Evolutionary conservation across 129 eudicot species (phyloP).

Genomic region (Tanacetum coccineum): DNA sequence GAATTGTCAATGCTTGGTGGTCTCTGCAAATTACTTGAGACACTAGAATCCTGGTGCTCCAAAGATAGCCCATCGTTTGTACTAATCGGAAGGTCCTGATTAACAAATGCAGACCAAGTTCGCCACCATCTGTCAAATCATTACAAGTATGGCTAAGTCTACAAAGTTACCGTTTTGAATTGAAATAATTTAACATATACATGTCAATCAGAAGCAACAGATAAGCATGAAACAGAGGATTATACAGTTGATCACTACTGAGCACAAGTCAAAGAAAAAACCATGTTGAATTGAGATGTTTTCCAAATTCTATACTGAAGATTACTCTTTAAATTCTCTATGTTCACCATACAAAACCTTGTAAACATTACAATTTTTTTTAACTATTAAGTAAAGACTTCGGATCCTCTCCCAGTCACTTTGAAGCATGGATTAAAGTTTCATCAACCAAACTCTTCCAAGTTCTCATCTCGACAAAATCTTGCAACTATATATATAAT

Average conservation of each 20-base stretch:
- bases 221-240: too few relatives aligned
- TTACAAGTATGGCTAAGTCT: constrained; percentile 10
- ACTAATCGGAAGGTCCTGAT: constrained; percentile 41
- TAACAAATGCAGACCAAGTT: constrained; percentile 75
- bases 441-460: constrained; percentile 10
- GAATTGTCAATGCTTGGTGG: constrained; percentile 75
- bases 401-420: constrained; percentile 7
- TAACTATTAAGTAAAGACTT: constrained; percentile 7
- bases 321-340: too few relatives aligned
- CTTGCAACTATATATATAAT: not conserved
- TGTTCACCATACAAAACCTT: too few relatives aligned
- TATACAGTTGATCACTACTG: constrained; percentile 8
- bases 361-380: not conserved
- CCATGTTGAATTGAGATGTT: not conserved
- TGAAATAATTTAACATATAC: not conserved
- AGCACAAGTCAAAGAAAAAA: constrained; percentile 9
- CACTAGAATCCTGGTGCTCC: constrained; percentile 36
- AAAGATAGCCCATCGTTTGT: constrained; percentile 48
- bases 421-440: constrained; percentile 16
- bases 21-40: constrained; percentile 42
- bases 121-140: constrained; percentile 78
- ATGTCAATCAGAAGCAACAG: constrained; percentile 1
- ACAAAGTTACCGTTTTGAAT: constrained; percentile 8
- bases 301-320: too few relatives aligned
- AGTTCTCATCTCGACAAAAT: constrained; percentile 8